Percentiles rank a stretch among this genome's conserved stretches.
Evolutionary conservation across 345 rosid genomes (phyloP).

Genomic region (Eucalyptus lansdowneana): DNA sequence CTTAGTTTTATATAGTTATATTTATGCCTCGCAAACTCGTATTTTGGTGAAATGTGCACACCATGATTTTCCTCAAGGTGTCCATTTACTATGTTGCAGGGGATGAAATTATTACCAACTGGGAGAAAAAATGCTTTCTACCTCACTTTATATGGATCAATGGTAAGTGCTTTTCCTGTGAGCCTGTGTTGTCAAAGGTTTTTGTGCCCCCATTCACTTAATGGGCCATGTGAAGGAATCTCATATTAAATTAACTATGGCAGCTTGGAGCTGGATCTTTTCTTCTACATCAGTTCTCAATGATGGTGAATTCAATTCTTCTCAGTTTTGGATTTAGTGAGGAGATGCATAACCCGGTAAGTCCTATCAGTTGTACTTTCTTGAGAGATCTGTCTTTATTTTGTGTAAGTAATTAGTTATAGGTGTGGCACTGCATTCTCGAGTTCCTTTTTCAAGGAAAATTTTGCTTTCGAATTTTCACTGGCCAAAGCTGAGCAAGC

Average conservation of each 20-base stretch:
- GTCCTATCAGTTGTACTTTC: neutral
- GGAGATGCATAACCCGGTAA: slow-evolving; percentile 90
- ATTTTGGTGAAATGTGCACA: neutral
- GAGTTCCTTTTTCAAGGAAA: neutral
- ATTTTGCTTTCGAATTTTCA: neutral
- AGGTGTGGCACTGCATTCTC: neutral
- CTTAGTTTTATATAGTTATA: neutral
- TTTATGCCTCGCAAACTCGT: neutral
- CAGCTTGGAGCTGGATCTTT: slow-evolving; percentile 88
- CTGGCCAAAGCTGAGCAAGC: neutral
- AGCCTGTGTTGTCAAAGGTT: neutral
- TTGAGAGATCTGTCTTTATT: neutral
- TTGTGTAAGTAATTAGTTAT: neutral
- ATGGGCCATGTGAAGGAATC: neutral
- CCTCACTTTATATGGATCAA: slow-evolving; percentile 55
- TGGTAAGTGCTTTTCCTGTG: slow-evolving; percentile 30
- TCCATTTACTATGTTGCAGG: slow-evolving; percentile 18
- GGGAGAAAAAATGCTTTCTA: slow-evolving; percentile 60
- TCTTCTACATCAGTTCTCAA: slow-evolving; percentile 66
- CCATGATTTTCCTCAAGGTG: neutral
- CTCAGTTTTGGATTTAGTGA: slow-evolving; percentile 71
- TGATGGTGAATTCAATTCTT: slow-evolving; percentile 67
- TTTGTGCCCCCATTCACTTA: neutral
- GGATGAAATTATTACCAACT: slow-evolving; percentile 66
- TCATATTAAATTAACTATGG: slow-evolving; percentile 3